These are phyloP conservation scores for Kwoniella mangroviensis DNA, from an alignment of 768 basidiomycete genomes.

Conservation along the genomic window DNA sequence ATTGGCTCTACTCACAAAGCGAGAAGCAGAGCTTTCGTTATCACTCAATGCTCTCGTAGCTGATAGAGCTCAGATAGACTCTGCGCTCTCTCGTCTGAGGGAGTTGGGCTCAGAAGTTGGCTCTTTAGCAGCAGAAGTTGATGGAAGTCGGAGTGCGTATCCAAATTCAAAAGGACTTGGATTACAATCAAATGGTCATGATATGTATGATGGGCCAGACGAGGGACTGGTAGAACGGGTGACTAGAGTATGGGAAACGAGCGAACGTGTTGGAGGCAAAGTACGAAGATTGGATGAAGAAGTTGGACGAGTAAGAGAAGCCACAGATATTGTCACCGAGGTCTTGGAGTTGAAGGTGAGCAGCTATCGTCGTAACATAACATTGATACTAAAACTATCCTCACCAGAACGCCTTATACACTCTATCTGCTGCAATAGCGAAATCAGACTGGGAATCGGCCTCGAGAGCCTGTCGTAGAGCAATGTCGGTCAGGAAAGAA, in stretches of 20 bases:
- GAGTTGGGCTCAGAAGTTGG: slow-evolving; percentile 36
- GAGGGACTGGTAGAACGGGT: slow-evolving; percentile 56
- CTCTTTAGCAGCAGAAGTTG: slow-evolving; percentile 33
- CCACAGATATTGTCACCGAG: slow-evolving; percentile 86
- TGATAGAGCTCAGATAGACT: slow-evolving; percentile 69
- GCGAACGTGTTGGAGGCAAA: slow-evolving; percentile 83
- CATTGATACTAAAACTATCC: not conserved
- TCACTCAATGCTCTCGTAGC: slow-evolving; percentile 74
- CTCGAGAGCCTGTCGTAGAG: slow-evolving; percentile 83
- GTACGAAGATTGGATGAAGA: slow-evolving; percentile 89
- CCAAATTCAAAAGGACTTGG: slow-evolving; percentile 41
- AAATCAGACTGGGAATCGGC: slow-evolving; percentile 94
- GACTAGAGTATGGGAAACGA: slow-evolving; percentile 56
- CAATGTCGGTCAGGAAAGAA: slow-evolving; percentile 78
- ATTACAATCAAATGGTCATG: slow-evolving; percentile 69
- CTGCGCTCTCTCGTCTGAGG: slow-evolving; percentile 37
- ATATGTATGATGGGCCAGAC: slow-evolving; percentile 62
- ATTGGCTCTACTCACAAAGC: slow-evolving; percentile 65
- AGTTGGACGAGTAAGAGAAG: slow-evolving; percentile 85
- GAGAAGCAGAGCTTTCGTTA: slow-evolving; percentile 75
- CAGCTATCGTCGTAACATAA: not conserved
- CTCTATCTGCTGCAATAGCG: slow-evolving; percentile 69
- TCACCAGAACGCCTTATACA: slow-evolving; percentile 67
- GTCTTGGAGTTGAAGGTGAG: slow-evolving; percentile 92
- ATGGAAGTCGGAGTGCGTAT: slow-evolving; percentile 21